These are phyloP conservation scores for Metschnikowia baotianmanensis DNA, from an alignment of 805 yeast species.

Conservation along the genomic window DNA sequence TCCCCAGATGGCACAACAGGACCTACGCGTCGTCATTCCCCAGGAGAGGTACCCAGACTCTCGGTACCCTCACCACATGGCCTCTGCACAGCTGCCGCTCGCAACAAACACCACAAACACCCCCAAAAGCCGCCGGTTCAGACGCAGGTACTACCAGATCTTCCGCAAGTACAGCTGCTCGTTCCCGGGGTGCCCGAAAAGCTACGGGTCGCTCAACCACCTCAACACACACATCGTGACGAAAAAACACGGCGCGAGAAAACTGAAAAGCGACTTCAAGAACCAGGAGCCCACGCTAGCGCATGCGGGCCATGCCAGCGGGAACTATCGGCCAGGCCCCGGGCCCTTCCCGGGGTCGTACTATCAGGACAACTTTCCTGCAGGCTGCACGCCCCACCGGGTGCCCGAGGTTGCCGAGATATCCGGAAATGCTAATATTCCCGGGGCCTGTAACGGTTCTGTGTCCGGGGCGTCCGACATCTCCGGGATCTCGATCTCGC, in stretches of 20 bases:
- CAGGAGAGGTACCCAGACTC: no score
- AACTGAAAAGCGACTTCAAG: slow-evolving; percentile 41
- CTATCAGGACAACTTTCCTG: no score
- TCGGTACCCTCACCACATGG: neutral
- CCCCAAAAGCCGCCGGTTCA: slow-evolving; percentile 18
- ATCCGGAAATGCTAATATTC: no score
- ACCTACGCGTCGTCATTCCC: no score
- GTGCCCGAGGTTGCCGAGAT: no score
- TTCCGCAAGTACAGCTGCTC: slow-evolving; percentile 32
- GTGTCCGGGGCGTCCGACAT: no score
- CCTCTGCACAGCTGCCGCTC: neutral
- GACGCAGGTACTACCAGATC: slow-evolving; percentile 21
- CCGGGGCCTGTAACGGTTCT: no score
- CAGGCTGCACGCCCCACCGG: no score
- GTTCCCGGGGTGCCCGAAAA: slow-evolving; percentile 39
- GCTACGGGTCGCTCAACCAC: slow-evolving; percentile 44
- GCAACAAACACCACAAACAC: neutral
- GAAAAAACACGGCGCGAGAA: slow-evolving; percentile 44
- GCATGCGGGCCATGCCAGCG: slow-evolving; percentile 4
- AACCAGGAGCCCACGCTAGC: slow-evolving; percentile 5
- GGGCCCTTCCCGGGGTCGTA: no score
- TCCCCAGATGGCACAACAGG: neutral
- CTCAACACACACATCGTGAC: slow-evolving; percentile 45
- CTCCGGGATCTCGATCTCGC: no score
- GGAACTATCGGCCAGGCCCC: neutral